phyloP scores from a whole-genome alignment of 805 yeast genomes.

The Sungouiozyma ichnusensis region DNA sequence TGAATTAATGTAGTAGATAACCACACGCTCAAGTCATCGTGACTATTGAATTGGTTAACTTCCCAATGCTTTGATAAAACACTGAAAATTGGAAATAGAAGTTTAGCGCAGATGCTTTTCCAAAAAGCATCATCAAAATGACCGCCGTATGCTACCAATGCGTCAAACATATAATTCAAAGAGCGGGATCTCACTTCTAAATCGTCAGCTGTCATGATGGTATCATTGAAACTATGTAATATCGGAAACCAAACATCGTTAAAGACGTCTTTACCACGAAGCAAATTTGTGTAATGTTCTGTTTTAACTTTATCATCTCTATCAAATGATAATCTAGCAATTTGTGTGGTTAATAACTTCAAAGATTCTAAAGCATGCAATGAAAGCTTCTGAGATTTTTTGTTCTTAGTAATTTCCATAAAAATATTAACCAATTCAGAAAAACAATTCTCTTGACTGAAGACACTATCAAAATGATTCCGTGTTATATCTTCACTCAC shows the following conservation, averaged over 20 bases:
- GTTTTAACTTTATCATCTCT: constrained; percentile 7
- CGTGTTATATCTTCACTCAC: constrained; percentile 47
- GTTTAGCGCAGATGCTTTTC: constrained; percentile 66
- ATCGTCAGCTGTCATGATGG: constrained; percentile 89
- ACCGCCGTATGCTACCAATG: constrained; percentile 68
- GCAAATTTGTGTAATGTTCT: constrained; percentile 14
- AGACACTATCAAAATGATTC: constrained; percentile 51
- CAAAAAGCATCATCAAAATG: constrained; percentile 68
- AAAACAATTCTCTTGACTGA: constrained; percentile 55
- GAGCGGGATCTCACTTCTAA: constrained; percentile 89
- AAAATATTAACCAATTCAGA: constrained; percentile 61
- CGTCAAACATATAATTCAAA: constrained; percentile 69
- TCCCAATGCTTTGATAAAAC: constrained; percentile 71
- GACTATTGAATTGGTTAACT: constrained; percentile 51
- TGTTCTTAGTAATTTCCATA: constrained; percentile 75
- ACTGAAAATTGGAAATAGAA: constrained; percentile 83
- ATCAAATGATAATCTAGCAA: constrained; percentile 37
- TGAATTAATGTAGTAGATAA: constrained; percentile 91
- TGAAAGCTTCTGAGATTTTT: constrained; percentile 67
- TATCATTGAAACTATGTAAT: constrained; percentile 73
- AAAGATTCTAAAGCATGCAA: constrained; percentile 72
- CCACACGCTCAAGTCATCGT: constrained; percentile 92
- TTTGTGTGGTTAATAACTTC: constrained; percentile 46
- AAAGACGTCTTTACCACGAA: constrained; percentile 34
- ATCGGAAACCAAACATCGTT: constrained; percentile 76